Conservation (phyloP, 208 protist species). For the Acanthamoeba healyi region DNA sequence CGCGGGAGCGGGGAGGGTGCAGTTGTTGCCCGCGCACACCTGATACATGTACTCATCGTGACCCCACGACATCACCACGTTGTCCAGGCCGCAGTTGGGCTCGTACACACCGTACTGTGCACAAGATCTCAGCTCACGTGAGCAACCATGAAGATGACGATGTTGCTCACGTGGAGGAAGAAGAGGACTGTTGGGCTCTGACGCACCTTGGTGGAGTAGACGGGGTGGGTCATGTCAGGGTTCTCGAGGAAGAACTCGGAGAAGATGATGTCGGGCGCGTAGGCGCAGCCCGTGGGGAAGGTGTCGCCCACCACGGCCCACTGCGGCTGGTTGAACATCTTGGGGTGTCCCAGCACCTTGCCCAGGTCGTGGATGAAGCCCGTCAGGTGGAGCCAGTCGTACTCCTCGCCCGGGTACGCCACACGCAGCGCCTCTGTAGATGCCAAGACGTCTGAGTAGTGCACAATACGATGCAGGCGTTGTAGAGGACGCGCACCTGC, state of each 20-base stretch:
- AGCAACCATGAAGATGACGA: background rate
- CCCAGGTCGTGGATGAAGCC: conserved; percentile 88
- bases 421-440: conserved; percentile 73
- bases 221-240: conserved; percentile 77
- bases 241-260: conserved; percentile 84
- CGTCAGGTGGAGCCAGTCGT: conserved; percentile 86
- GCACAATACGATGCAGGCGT: background rate
- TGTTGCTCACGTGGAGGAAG: background rate
- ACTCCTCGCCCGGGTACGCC: conserved; percentile 75
- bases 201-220: conserved; percentile 74
- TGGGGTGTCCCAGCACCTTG: conserved; percentile 81
- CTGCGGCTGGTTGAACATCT: conserved; percentile 84
- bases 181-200: too few relatives aligned
- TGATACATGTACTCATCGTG: conserved; percentile 90
- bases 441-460: background rate
- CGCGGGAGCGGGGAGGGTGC: conserved; percentile 80
- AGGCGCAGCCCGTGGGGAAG: conserved; percentile 86
- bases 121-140: too few relatives aligned
- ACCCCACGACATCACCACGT: conserved; percentile 86
- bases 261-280: conserved; percentile 78
- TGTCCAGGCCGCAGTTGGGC: conserved; percentile 81
- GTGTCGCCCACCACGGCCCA: conserved; percentile 89
- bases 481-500: conserved; percentile 71
- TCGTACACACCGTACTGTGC: conserved; percentile 83
- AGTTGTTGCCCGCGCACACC: conserved; percentile 79